phyloP scores from a whole-genome alignment of 2,329 filamentous ascomycete genomes.

The Pseudogymnoascus sp. region DNA sequence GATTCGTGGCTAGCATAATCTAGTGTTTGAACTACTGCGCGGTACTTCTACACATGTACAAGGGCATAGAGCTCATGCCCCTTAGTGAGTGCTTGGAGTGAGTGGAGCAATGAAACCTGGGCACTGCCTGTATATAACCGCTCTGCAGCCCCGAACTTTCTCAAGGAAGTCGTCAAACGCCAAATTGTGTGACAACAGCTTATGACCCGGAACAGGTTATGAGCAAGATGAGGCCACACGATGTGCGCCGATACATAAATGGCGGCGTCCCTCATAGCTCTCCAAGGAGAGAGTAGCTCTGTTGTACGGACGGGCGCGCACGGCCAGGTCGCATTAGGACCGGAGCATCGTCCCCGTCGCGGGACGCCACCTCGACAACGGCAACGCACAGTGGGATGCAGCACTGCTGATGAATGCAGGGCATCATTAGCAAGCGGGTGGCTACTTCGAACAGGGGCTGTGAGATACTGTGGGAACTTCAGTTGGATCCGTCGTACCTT shows the following conservation, averaged over 20 bases:
- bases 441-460: conserved; percentile 1
- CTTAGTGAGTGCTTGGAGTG: neutral
- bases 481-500: neutral
- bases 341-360: neutral
- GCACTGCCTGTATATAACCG: neutral
- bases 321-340: neutral
- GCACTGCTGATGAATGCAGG: neutral
- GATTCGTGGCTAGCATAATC: neutral
- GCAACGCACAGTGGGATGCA: neutral
- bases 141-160: neutral
- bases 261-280: conserved; percentile 4
- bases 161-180: neutral
- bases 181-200: neutral
- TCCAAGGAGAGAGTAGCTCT: neutral
- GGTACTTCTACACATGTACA: neutral
- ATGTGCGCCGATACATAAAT: neutral
- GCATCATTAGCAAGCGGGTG: neutral
- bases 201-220: neutral
- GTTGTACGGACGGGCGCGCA: neutral
- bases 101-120: neutral
- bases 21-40: neutral
- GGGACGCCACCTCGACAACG: neutral
- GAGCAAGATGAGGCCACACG: neutral
- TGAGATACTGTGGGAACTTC: conserved; percentile 3
- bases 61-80: neutral